These are phyloP conservation scores for Nemania sp. DNA, from an alignment of 2,329 filamentous ascomycete genomes.

Conservation along the genomic window DNA sequence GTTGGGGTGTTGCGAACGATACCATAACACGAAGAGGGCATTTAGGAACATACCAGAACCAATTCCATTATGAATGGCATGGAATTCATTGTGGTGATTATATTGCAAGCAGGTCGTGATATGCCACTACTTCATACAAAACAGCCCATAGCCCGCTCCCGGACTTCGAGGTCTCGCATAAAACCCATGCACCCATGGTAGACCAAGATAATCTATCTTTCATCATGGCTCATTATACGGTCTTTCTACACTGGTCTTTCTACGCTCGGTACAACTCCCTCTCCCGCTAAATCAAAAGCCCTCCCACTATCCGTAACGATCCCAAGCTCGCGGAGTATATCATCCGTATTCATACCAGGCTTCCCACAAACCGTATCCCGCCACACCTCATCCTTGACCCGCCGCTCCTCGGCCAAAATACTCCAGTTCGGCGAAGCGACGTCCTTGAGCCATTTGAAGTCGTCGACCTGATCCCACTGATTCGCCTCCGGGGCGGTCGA, in stretches of 20 bases:
- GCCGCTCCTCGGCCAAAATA: constrained; percentile 63
- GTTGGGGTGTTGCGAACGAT: constrained; percentile 14
- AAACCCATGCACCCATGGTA: background rate
- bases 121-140: no score
- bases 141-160: no score
- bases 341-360: constrained; percentile 62
- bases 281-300: background rate
- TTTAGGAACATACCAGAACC: no score
- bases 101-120: no score
- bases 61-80: no score
- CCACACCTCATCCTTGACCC: constrained; percentile 69
- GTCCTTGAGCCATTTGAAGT: constrained; percentile 95
- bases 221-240: background rate
- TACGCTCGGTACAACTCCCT: background rate
- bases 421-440: constrained; percentile 89
- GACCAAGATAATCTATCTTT: no score
- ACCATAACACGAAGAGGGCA: constrained; percentile 8
- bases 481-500: constrained; percentile 52
- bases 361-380: constrained; percentile 66
- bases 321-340: constrained; percentile 57
- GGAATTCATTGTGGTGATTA: no score
- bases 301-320: background rate
- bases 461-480: constrained; percentile 88
- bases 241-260: background rate
- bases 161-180: background rate